phyloP scores from a whole-genome alignment of 495 filamentous ascomycete species.

The Friedmanniomyces endolithicus region DNA sequence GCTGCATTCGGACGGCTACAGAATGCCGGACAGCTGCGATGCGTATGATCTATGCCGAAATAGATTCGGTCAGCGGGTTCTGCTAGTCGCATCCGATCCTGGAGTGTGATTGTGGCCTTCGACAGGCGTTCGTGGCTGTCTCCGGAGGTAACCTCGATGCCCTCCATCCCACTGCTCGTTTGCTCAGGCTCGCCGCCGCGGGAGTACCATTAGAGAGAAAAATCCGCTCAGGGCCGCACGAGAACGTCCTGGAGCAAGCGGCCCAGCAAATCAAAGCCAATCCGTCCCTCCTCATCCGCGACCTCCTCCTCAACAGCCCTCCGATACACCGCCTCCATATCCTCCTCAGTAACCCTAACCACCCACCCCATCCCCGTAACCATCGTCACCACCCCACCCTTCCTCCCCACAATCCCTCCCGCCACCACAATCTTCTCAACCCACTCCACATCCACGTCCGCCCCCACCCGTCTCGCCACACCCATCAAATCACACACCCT shows the following conservation, averaged over 20 bases:
- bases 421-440: slow-evolving; percentile 25
- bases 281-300: neutral
- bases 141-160: no score
- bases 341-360: slow-evolving; percentile 20
- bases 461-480: slow-evolving; percentile 21
- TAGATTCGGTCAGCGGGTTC: no score
- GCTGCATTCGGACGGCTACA: no score
- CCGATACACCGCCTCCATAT: slow-evolving; percentile 25
- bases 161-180: neutral
- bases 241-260: neutral
- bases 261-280: slow-evolving; percentile 1
- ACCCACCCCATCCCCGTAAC: slow-evolving; percentile 27
- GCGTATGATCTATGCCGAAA: no score
- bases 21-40: no score
- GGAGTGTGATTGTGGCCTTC: no score
- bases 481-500: slow-evolving; percentile 24
- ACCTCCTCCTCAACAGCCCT: neutral
- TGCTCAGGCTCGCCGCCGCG: neutral
- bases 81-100: no score
- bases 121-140: no score
- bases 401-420: slow-evolving; percentile 20
- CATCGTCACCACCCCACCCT: slow-evolving; percentile 18
- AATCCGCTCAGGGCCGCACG: neutral
- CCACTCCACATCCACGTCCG: slow-evolving; percentile 25
- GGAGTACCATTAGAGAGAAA: neutral